Evolutionary conservation across 2,329 filamentous ascomycete species (phyloP), one percentile per base, ranked within the genome.

Genomic region (Xylariales sp.): DNA sequence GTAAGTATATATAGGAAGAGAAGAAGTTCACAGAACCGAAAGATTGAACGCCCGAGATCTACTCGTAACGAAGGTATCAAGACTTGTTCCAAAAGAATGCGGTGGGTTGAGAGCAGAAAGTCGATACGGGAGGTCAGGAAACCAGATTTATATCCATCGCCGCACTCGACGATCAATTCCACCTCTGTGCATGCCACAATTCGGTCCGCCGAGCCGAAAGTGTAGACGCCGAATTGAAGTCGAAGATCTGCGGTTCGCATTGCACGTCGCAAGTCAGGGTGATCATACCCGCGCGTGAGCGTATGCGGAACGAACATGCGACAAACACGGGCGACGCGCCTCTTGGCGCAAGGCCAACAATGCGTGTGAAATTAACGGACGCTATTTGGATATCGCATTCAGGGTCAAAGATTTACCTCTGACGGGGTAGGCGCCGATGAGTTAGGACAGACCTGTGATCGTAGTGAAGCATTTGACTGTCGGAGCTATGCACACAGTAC

Each of bases 1-100:
- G 9, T 32, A 59, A 56, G 9, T 69, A 69, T 69, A 48, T 65
- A 62, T 61, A 57, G 63, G 63, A 72, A 69, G 41, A 50, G 28
- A 69, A 70, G 6, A 65, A 70, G 68, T 70, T 73, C 69, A 57
- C 69, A 64, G 74, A 74, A 71, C 66, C 69, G 62, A 54, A 9
- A 4, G 16, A 12, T n/a, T 10, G 52, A 49, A 41, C 10, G 58
- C 43, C 67, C 58, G 68, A 72, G 71, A 57, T 72, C 69, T 63
- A 70, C 71, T 70, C 70, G 68, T 64, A 69, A 56, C 46, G 62
- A 73, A 69, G n/a, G 65, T 63, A 49, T 36, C 12, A 16, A 50
- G 7, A 5, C 4, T 23, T 12, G 34, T 30, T 12, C n/a, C n/a
- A 12, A 52, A 45, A n/a, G 10, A 58, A 14, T 58, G 48, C 34